Evolutionary conservation across 1,284 basidiomycete species (phyloP).

Genomic region (Schizophyllum amplum): DNA sequence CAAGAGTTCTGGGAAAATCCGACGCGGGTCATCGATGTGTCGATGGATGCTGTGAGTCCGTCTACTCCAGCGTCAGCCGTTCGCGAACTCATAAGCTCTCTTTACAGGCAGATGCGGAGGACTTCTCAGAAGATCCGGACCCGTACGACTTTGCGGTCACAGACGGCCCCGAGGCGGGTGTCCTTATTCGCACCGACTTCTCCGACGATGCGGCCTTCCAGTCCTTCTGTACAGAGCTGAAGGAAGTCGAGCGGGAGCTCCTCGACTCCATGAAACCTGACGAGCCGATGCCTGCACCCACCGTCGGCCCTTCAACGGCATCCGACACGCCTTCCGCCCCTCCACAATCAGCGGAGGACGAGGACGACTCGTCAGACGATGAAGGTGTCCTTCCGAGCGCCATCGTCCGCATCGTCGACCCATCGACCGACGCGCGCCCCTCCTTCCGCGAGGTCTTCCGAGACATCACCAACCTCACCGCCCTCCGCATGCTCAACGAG

Average conservation of each 20-base stretch:
- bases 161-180: slow-evolving; percentile 47
- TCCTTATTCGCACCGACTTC: slow-evolving; percentile 64
- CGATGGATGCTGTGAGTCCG: neutral
- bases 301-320: slow-evolving; percentile 14
- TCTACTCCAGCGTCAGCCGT: neutral
- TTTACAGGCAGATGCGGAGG: neutral
- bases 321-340: slow-evolving; percentile 1
- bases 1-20: neutral
- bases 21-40: neutral
- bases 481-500: slow-evolving; percentile 61
- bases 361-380: slow-evolving; percentile 19
- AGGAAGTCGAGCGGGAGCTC: slow-evolving; percentile 44
- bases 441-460: slow-evolving; percentile 8
- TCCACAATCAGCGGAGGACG: slow-evolving; percentile 11
- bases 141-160: slow-evolving; percentile 28
- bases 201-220: slow-evolving; percentile 58
- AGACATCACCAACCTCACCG: slow-evolving; percentile 40
- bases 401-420: slow-evolving; percentile 6
- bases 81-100: neutral
- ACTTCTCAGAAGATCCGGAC: slow-evolving; percentile 20
- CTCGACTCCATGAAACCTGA: slow-evolving; percentile 17
- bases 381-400: slow-evolving; percentile 22
- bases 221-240: slow-evolving; percentile 40
- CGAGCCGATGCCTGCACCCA: slow-evolving; percentile 10
- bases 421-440: slow-evolving; percentile 44